phyloP scores from a whole-genome alignment of 495 filamentous ascomycete species.

The Penicillium lividum region DNA sequence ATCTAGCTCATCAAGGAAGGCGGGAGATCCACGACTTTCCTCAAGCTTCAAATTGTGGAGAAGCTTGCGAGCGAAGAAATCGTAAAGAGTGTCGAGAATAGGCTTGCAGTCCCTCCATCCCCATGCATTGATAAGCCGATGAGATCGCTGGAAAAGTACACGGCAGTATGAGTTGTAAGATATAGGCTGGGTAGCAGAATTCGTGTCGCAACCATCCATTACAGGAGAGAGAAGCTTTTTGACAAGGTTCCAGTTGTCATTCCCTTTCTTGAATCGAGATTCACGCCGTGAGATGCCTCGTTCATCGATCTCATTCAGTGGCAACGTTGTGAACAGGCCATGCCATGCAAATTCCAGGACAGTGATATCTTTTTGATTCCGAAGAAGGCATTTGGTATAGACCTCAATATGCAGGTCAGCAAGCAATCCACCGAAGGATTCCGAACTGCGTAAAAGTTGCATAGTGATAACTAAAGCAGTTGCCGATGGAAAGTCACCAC shows the following conservation, averaged over 20 bases:
- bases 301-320: constrained; percentile 73
- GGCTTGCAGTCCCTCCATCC: constrained; percentile 80
- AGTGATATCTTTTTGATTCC: constrained; percentile 46
- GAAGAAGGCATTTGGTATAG: constrained; percentile 16
- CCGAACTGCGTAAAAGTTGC: constrained; percentile 54
- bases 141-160: constrained; percentile 70
- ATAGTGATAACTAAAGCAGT: constrained; percentile 69
- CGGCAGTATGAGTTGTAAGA: constrained; percentile 83
- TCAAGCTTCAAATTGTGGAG: constrained; percentile 77
- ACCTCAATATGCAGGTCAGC: constrained; percentile 56
- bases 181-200: constrained; percentile 52
- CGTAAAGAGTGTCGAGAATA: constrained; percentile 79
- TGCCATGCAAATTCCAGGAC: constrained; percentile 72
- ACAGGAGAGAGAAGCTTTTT: constrained; percentile 65
- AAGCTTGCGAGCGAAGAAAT: constrained; percentile 81
- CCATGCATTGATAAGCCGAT: constrained; percentile 77
- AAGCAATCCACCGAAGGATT: constrained; percentile 29
- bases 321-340: constrained; percentile 70
- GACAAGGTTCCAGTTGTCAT: constrained; percentile 74
- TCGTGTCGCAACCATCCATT: constrained; percentile 63
- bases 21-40: constrained; percentile 70
- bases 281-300: constrained; percentile 61
- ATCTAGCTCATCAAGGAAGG: constrained; percentile 75
- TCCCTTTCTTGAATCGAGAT: constrained; percentile 48
- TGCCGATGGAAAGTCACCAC: constrained; percentile 53